These are phyloP conservation scores for Aphanomyces invadans DNA, from an alignment of 352 stramenopile genomes.

Conservation along the genomic window DNA sequence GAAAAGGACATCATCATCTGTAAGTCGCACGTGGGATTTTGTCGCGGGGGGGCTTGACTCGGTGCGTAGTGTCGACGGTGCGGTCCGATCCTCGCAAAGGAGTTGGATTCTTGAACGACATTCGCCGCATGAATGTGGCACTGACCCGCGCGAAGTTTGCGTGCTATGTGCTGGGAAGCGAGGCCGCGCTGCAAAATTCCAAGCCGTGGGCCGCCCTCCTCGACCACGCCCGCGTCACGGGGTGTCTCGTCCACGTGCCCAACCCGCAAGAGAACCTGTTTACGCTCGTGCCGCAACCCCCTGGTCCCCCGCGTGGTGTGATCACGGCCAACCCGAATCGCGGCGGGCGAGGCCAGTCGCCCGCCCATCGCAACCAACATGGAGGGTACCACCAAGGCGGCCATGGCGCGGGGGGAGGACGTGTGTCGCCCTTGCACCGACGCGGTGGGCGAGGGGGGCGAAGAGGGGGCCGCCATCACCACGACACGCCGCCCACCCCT, in stretches of 20 bases:
- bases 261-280: constrained; percentile 70
- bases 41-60: background rate
- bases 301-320: background rate
- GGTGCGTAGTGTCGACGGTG: constrained; percentile 69
- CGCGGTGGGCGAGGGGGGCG: background rate
- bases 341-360: background rate
- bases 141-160: constrained; percentile 83
- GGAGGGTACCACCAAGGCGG: background rate
- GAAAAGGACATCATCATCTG: constrained; percentile 86
- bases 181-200: constrained; percentile 70
- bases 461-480: background rate
- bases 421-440: background rate
- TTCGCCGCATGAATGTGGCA: constrained; percentile 84
- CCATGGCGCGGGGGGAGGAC: background rate
- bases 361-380: background rate
- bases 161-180: constrained; percentile 83
- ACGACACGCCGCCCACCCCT: background rate
- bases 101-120: constrained; percentile 85
- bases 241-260: constrained; percentile 80
- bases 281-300: constrained; percentile 44
- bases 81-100: constrained; percentile 69
- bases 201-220: constrained; percentile 74
- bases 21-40: constrained; percentile 33
- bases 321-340: background rate
- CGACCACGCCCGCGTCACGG: constrained; percentile 51